phyloP scores from a whole-genome alignment of 495 filamentous ascomycete genomes.

The Cetradonia linearis region DNA sequence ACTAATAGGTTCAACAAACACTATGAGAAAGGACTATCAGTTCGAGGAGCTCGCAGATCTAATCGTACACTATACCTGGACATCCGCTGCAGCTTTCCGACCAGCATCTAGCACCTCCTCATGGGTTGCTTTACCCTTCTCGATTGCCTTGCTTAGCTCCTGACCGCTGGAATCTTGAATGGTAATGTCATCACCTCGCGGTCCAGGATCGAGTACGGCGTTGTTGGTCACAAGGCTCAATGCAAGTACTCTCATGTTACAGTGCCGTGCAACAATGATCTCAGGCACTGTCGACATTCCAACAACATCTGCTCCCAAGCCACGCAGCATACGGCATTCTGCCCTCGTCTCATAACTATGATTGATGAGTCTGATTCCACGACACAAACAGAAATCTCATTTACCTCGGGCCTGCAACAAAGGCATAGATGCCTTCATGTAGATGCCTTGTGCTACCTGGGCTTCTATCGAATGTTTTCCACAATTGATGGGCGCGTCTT shows the following conservation, averaged over 20 bases:
- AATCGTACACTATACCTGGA: slow-evolving; percentile 46
- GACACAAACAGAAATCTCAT: slow-evolving; percentile 7
- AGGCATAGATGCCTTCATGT: slow-evolving; percentile 69
- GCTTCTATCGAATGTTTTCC: slow-evolving; percentile 39
- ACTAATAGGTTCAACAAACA: slow-evolving; percentile 35
- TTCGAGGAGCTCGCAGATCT: not conserved
- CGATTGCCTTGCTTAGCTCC: slow-evolving; percentile 47
- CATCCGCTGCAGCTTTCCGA: slow-evolving; percentile 49
- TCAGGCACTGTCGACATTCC: slow-evolving; percentile 77
- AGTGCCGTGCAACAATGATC: slow-evolving; percentile 63
- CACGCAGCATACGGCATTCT: slow-evolving; percentile 62
- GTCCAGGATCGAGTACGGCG: slow-evolving; percentile 52
- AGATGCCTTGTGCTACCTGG: slow-evolving; percentile 38
- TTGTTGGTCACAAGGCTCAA: slow-evolving; percentile 71
- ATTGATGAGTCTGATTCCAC: slow-evolving; percentile 3
- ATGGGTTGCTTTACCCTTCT: slow-evolving; percentile 59
- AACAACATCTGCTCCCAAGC: slow-evolving; percentile 60
- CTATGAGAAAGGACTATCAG: slow-evolving; percentile 27
- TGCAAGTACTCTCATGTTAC: slow-evolving; percentile 57
- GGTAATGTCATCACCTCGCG: slow-evolving; percentile 48
- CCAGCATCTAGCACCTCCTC: slow-evolving; percentile 63
- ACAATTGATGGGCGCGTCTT: slow-evolving; percentile 48
- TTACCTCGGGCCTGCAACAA: slow-evolving; percentile 60
- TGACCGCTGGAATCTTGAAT: slow-evolving; percentile 34
- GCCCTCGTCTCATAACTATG: slow-evolving; percentile 64